Evolutionary conservation across 768 basidiomycete genomes (phyloP).

Genomic region (Tylopilus sp.): DNA sequence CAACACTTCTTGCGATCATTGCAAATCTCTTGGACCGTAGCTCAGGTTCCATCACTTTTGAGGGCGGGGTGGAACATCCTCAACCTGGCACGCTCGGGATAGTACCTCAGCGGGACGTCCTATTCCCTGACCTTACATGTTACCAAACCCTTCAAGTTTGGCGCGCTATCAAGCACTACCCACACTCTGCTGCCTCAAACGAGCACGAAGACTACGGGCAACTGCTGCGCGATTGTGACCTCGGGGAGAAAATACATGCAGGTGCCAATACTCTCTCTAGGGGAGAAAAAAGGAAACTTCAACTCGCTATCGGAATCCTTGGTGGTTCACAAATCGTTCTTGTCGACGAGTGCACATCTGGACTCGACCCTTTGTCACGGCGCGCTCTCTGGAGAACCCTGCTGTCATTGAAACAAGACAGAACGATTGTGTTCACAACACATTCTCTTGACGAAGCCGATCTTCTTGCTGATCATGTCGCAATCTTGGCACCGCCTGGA

Average conservation of each 20-base stretch:
- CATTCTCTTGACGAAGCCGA: constrained; percentile 84
- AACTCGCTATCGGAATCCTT: constrained; percentile 76
- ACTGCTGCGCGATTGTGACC: constrained; percentile 67
- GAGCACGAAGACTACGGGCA: constrained; percentile 58
- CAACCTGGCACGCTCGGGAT: constrained; percentile 69
- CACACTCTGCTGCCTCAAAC: constrained; percentile 32
- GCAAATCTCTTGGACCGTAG: constrained; percentile 59
- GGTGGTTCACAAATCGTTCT: constrained; percentile 68
- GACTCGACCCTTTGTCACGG: constrained; percentile 77
- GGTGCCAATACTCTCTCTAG: constrained; percentile 69
- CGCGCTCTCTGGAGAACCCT: constrained; percentile 76
- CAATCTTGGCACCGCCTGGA: constrained; percentile 71
- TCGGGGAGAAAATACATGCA: constrained; percentile 63
- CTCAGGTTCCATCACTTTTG: constrained; percentile 53
- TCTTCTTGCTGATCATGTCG: constrained; percentile 71
- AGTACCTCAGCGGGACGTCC: constrained; percentile 80
- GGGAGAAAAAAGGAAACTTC: constrained; percentile 80
- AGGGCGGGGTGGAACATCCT: constrained; percentile 50
- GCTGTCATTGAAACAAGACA: constrained; percentile 59
- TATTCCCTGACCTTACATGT: constrained; percentile 77
- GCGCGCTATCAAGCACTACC: constrained; percentile 67
- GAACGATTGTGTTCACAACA: constrained; percentile 74
- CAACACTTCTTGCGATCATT: constrained; percentile 64
- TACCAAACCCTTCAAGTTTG: constrained; percentile 71
- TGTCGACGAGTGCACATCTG: constrained; percentile 72